phyloP scores from a whole-genome alignment of 1,284 basidiomycete genomes.

The Peniophora sp. region DNA sequence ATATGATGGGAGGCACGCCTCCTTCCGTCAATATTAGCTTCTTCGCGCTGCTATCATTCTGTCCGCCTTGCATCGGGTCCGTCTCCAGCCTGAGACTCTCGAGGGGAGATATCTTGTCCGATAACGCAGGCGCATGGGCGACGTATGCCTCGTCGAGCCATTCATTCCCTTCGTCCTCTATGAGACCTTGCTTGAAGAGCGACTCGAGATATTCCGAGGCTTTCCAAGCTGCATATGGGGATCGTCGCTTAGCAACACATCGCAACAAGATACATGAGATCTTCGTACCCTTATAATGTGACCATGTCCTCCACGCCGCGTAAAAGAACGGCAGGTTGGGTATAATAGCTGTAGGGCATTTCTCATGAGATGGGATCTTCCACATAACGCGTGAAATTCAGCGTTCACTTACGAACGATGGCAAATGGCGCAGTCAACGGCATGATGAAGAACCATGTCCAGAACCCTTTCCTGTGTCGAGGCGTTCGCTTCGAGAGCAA shows the following conservation, averaged over 20 bases:
- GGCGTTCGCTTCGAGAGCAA: conserved; percentile 51
- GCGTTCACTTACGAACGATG: conserved; percentile 60
- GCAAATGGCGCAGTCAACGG: conserved; percentile 69
- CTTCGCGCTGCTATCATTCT: conserved; percentile 9
- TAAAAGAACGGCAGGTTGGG: conserved; percentile 82
- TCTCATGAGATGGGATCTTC: not conserved
- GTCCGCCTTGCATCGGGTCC: not conserved
- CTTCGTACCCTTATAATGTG: conserved; percentile 62
- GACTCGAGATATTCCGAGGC: conserved; percentile 61
- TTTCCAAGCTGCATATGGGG: conserved; percentile 47
- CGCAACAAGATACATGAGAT: not conserved
- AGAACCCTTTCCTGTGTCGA: conserved; percentile 57
- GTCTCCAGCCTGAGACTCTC: conserved; percentile 1
- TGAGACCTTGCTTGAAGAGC: conserved; percentile 45
- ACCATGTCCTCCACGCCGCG: conserved; percentile 77
- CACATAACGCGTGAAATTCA: not conserved
- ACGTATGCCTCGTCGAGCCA: conserved; percentile 54
- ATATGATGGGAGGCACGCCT: conserved; percentile 43
- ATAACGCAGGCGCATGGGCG: conserved; percentile 21
- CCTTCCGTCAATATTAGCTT: conserved; percentile 41
- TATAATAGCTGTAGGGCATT: conserved; percentile 51
- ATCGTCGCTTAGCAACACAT: too few relatives aligned
- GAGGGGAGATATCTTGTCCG: not conserved
- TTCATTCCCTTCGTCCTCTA: conserved; percentile 45
- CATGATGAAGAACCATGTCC: conserved; percentile 51